Evolutionary conservation across 768 basidiomycete genomes (phyloP), one percentile per base, ranked within the genome.

Genomic region (Scleroderma bovista): DNA sequence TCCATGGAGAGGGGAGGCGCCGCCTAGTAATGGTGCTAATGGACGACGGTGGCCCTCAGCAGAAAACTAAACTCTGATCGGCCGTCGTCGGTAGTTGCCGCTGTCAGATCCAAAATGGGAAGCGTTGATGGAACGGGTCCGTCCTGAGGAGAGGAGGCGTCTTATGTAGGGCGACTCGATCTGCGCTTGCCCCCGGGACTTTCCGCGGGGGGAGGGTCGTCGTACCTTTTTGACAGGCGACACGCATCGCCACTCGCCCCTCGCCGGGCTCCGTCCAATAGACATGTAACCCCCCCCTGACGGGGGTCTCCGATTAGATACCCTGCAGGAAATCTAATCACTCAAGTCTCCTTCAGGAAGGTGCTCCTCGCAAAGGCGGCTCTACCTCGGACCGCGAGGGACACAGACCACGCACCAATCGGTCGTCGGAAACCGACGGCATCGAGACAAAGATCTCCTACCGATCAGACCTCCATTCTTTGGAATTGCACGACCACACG

Each of bases 61-160:
- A 56, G 55, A 23, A 20, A 64, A 60, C 73, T 69, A 69, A 76
- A 70, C 60, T 67, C 73, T 76, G 79, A 80, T 80, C 79, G 78
- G 72, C 69, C 68, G 71, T 77, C 75, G 74, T 77, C 79, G 79
- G 78, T 54, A 60, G 61, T 70, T 75, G 68, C 75, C 74, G 76
- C 72, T 69, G 65, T 68, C 64, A 65, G 15, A 51, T 50, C 66
- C 66, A 69, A 61, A 60, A 65, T 63, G 56, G 63, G 63, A 41
- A 56, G 51, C 46, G 56, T 40, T 49, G 49, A 46, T 50, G 55
- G 54, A 57, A 58, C 57, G 57, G 64, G 54, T 57, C 66, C 66
- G 55, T 62, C 58, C 50, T 15, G 1, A 23, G 41, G 5, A 8
- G 41, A 29, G 24, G 23, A 23, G 41, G 24, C 15, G 41, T 26